A percentile compares a stretch with the other conserved stretches of the same genome.
Evolutionary conservation across 2,329 filamentous ascomycete species (phyloP).

Genomic region (Atkinsonella texensis): DNA sequence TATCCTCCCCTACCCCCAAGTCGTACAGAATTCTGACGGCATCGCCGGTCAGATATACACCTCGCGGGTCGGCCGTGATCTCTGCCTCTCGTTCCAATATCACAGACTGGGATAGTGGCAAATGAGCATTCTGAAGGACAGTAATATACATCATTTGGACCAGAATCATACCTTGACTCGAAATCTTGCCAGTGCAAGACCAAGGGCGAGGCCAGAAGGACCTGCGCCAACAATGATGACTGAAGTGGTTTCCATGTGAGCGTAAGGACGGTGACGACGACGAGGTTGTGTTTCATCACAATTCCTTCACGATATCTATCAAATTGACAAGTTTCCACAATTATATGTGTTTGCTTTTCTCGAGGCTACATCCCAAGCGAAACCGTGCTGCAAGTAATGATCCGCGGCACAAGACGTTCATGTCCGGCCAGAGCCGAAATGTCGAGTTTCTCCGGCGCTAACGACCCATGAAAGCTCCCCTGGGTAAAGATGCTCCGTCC

Average conservation of each 20-base stretch:
- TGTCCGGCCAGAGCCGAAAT: not conserved
- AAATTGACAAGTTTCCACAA: not conserved
- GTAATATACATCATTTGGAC: not conserved
- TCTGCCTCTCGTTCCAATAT: conserved; percentile 4
- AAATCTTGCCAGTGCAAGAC: not conserved
- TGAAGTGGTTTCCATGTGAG: not conserved
- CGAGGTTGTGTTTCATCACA: not conserved
- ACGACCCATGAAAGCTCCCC: not conserved
- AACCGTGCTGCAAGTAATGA: not conserved
- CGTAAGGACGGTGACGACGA: not conserved
- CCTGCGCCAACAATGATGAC: not conserved
- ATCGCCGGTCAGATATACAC: conserved; percentile 8
- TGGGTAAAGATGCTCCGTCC: not conserved
- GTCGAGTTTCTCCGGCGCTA: not conserved
- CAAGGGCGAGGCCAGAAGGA: not conserved
- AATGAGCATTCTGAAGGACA: not conserved
- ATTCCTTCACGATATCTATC: not conserved
- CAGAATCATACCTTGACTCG: not conserved
- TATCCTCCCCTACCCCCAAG: conserved; percentile 2
- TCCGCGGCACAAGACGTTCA: not conserved
- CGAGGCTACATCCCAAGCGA: not conserved
- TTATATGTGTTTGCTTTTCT: not conserved
- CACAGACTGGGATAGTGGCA: not conserved
- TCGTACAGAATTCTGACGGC: conserved; percentile 4
- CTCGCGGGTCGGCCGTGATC: conserved; percentile 6